Percentiles rank a stretch among this genome's conserved stretches.
phyloP scores from a whole-genome alignment of 2,329 filamentous ascomycete genomes.

The Tolypocladium ophioglossoides region DNA sequence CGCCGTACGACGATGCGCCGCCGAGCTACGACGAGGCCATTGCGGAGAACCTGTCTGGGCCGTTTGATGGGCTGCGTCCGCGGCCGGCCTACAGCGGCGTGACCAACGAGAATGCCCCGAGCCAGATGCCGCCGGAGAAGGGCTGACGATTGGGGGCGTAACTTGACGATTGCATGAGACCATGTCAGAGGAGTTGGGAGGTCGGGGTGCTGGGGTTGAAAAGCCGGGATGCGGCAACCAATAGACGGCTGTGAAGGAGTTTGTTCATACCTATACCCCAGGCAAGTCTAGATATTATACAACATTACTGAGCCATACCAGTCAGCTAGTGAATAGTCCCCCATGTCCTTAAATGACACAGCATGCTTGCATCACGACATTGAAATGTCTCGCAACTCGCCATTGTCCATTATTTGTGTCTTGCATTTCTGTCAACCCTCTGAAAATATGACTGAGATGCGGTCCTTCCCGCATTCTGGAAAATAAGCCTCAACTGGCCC shows the following conservation, averaged over 20 bases:
- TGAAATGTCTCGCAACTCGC: too few relatives aligned
- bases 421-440: too few relatives aligned
- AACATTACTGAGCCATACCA: background rate
- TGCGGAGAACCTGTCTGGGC: slow-evolving; percentile 60
- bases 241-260: background rate
- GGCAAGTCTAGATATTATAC: background rate
- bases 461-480: too few relatives aligned
- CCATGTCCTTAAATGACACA: background rate
- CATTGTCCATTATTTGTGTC: too few relatives aligned
- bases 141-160: slow-evolving; percentile 12
- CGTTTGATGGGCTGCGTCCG: slow-evolving; percentile 50
- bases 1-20: slow-evolving; percentile 63
- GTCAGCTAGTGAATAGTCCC: background rate
- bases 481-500: too few relatives aligned
- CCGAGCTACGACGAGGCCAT: slow-evolving; percentile 93
- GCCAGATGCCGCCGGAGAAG: slow-evolving; percentile 35
- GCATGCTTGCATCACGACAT: too few relatives aligned
- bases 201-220: background rate
- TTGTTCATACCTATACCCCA: background rate
- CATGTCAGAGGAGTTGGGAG: background rate
- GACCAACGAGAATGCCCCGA: slow-evolving; percentile 49
- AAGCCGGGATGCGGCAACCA: background rate
- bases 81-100: slow-evolving; percentile 59
- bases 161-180: slow-evolving; percentile 4
- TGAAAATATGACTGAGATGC: too few relatives aligned